These are phyloP conservation scores for Alternaria burnsii DNA, from an alignment of 2,329 filamentous ascomycete species.

Conservation along the genomic window DNA sequence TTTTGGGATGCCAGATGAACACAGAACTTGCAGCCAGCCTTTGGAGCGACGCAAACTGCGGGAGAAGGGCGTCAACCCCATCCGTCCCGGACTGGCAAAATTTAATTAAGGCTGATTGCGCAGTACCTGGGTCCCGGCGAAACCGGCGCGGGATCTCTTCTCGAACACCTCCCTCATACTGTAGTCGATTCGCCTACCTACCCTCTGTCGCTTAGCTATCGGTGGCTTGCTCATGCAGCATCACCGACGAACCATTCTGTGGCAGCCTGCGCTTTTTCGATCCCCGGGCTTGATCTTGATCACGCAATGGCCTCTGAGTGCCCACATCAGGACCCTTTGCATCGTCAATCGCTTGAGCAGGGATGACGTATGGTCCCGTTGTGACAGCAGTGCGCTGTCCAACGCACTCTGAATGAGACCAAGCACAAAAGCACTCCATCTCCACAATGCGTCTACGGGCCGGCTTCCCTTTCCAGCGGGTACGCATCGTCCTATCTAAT, in stretches of 20 bases:
- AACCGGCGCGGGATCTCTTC: constrained; percentile 21
- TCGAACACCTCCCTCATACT: constrained; percentile 5
- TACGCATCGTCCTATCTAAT: constrained; percentile 15
- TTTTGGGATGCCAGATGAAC: background rate
- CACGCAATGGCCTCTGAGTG: background rate
- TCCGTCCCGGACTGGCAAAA: constrained; percentile 16
- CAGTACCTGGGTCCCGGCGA: constrained; percentile 24
- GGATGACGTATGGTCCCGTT: background rate
- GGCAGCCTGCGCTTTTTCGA: background rate
- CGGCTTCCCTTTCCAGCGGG: constrained; percentile 12
- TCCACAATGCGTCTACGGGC: constrained; percentile 6
- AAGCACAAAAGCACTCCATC: background rate
- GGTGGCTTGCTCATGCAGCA: constrained; percentile 11
- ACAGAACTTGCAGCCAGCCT: constrained; percentile 23
- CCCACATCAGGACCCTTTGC: background rate
- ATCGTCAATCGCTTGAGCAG: background rate
- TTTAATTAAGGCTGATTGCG: constrained; percentile 31
- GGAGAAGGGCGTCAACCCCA: constrained; percentile 12
- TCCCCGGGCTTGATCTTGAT: background rate
- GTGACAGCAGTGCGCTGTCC: background rate
- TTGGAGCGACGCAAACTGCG: background rate
- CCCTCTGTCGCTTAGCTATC: constrained; percentile 4
- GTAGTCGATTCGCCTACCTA: background rate
- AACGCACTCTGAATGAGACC: background rate
- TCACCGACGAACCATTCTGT: constrained; percentile 6